Evolutionary conservation across 352 stramenopile genomes (phyloP), one percentile per base, ranked within the genome.

Genomic region (Globisporangium uncinulatum): DNA sequence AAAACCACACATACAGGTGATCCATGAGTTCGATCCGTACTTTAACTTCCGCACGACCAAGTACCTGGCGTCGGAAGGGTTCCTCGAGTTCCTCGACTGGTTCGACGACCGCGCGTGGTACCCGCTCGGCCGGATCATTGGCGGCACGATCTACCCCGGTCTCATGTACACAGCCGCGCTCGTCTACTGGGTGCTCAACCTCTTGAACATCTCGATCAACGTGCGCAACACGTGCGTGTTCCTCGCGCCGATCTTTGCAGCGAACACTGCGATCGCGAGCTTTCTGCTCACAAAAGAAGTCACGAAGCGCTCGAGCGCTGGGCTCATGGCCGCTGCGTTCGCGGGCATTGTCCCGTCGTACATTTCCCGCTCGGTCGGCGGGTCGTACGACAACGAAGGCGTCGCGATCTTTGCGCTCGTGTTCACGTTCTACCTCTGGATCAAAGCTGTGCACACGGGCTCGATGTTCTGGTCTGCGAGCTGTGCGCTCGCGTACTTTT

Each of bases 21-120:
- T 97, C 66, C 86, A 97, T 50, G 88, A 97, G 70, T 97, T 92
- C 61, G 87, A 97, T 50, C 88, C 97, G 36, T 98, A 98, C 66
- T 99, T 99, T 73, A 99, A 99, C 71, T 99, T 97, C 80, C 89
- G 97, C 56, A 96, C 97, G 24, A 99, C 97, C 52, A 97, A 99
- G 77, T 96, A 96, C 50, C 76, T 99, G 14, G 75, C 80, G 41
- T 76, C 94, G 24, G 67, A 98, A 51, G 97, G 97, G 29, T 74
- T 83, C 34, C 79, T 95, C 43, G 92, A 95, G 51, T 97, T 99
- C 61, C 83, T 98, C 54, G 82, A 97, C 57, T 99, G 97, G 97
- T 99, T 99, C 62, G 97, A 99, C 70, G 91, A 98, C 74, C 95
- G 84, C 68, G 74, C 84, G 17, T 98, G 94, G 94, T 98, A 97